Evolutionary conservation across 768 basidiomycete species (phyloP).

Genomic region (Termitomyces sp.): DNA sequence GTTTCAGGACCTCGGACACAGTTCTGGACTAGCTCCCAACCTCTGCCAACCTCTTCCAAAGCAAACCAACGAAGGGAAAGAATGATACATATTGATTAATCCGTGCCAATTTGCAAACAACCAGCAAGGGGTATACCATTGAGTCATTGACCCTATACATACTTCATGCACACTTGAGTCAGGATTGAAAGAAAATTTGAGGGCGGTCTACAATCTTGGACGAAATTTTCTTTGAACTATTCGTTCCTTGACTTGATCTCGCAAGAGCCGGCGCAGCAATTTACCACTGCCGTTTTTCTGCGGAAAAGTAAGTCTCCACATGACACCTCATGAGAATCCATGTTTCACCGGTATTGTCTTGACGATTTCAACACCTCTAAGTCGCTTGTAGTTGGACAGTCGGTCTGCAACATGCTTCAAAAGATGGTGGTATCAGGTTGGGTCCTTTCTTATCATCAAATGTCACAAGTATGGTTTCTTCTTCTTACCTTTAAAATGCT

Average conservation of each 20-base stretch:
- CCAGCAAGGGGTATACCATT: no score
- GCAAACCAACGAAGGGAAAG: no score
- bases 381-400: conserved; percentile 48
- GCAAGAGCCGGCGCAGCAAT: conserved; percentile 41
- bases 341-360: conserved; percentile 29
- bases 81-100: no score
- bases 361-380: conserved; percentile 36
- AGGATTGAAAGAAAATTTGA: background rate
- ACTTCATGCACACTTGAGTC: background rate
- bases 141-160: no score
- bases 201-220: conserved; percentile 6
- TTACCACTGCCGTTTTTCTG: conserved; percentile 60
- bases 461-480: background rate
- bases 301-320: no score
- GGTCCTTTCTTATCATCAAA: background rate
- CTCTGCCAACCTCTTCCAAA: no score
- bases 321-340: no score
- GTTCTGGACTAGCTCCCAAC: no score
- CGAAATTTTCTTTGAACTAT: conserved; percentile 7
- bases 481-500: conserved; percentile 41
- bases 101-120: no score
- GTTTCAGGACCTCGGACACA: no score
- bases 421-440: background rate
- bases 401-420: conserved; percentile 44
- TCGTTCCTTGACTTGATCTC: conserved; percentile 20